phyloP scores from a whole-genome alignment of 2,329 filamentous ascomycete species.

The Aspergillus quadricinctus region DNA sequence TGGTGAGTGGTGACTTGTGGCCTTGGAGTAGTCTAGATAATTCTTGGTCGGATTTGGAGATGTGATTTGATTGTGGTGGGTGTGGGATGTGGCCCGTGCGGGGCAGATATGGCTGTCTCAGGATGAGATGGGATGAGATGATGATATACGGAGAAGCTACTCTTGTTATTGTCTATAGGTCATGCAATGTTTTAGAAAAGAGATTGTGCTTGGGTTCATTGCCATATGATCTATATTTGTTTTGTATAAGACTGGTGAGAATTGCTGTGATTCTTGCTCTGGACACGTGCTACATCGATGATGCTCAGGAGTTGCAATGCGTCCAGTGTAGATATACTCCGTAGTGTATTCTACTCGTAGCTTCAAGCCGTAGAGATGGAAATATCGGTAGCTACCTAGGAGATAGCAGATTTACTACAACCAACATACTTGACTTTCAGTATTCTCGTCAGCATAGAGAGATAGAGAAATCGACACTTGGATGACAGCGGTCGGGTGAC shows the following conservation, averaged over 20 bases:
- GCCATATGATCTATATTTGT: not conserved
- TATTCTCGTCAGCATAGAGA: too few relatives aligned
- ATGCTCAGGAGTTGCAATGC: too few relatives aligned
- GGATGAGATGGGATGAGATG: too few relatives aligned
- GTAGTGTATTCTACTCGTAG: too few relatives aligned
- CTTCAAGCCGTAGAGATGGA: too few relatives aligned
- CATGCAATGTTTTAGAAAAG: not conserved
- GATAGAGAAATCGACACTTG: not conserved
- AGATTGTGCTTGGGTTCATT: not conserved
- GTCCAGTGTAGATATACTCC: too few relatives aligned
- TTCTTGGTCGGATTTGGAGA: not conserved
- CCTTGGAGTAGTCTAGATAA: not conserved
- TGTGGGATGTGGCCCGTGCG: not conserved
- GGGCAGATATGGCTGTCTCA: not conserved
- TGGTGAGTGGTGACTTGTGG: not conserved
- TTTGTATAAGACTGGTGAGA: too few relatives aligned
- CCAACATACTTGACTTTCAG: too few relatives aligned
- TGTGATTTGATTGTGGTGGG: not conserved
- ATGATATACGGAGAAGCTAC: too few relatives aligned
- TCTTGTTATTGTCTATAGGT: not conserved
- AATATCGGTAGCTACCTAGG: not conserved
- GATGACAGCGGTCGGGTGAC: conserved; percentile 16
- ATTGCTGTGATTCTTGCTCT: too few relatives aligned
- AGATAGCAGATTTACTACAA: not conserved
- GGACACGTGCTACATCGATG: too few relatives aligned